These are phyloP conservation scores for Fonsecaea pedrosoi DNA, from an alignment of 2,329 filamentous ascomycete species.

Conservation along the genomic window DNA sequence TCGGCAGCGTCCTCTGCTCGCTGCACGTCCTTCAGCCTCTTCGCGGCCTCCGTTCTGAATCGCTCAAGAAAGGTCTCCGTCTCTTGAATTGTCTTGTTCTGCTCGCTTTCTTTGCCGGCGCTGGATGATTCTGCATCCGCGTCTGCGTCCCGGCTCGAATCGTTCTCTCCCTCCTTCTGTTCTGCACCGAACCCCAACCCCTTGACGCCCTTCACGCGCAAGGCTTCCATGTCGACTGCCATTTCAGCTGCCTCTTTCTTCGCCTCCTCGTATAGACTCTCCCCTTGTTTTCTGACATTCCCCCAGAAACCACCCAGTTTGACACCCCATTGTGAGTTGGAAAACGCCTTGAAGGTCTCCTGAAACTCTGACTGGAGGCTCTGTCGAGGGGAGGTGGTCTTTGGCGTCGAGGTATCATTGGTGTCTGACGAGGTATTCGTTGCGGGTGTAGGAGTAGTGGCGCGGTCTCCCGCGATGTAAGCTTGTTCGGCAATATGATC, in stretches of 20 bases:
- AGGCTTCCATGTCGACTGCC: conserved; percentile 75
- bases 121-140: conserved; percentile 37
- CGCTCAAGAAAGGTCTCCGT: conserved; percentile 74
- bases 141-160: conserved; percentile 40
- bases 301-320: conserved; percentile 87
- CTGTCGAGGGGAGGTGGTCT: conserved; percentile 46
- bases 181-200: conserved; percentile 35
- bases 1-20: conserved; percentile 94
- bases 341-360: conserved; percentile 93
- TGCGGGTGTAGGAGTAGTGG: conserved; percentile 41
- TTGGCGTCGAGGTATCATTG: conserved; percentile 37
- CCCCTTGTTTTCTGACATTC: conserved; percentile 92
- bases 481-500: conserved; percentile 92
- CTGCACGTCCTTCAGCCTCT: conserved; percentile 86
- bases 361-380: conserved; percentile 86
- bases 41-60: conserved; percentile 77
- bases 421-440: conserved; percentile 47
- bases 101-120: conserved; percentile 38
- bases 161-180: conserved; percentile 42
- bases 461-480: conserved; percentile 62
- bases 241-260: conserved; percentile 88
- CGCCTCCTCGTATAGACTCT: conserved; percentile 83
- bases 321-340: conserved; percentile 87
- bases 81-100: conserved; percentile 49
- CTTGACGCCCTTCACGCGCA: conserved; percentile 61